phyloP scores from a whole-genome alignment of 2,329 filamentous ascomycete genomes.

The Scedosporium aurantiacum region DNA sequence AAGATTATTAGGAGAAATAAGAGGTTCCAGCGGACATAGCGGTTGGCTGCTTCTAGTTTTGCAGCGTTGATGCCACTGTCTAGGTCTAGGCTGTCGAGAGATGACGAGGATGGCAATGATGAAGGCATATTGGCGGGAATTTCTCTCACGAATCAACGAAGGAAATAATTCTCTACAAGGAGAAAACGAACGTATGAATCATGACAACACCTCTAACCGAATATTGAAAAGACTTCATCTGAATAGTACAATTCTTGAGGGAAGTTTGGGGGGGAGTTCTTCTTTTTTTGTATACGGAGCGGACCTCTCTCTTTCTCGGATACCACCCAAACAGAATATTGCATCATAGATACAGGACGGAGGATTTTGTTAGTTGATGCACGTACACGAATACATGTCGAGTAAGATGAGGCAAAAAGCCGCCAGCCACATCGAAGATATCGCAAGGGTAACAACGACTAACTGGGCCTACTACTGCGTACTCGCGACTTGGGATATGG shows the following conservation, averaged over 20 bases:
- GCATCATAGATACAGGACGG: background rate
- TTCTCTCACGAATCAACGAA: background rate
- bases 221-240: background rate
- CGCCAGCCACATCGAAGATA: background rate
- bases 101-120: slow-evolving; percentile 2
- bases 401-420: background rate
- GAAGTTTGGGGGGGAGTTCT: background rate
- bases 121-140: background rate
- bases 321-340: background rate
- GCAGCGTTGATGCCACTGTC: slow-evolving; percentile 4
- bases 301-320: background rate
- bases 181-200: background rate
- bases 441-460: background rate
- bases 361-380: background rate
- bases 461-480: background rate
- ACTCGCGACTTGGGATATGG: background rate
- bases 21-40: slow-evolving; percentile 6
- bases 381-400: background rate
- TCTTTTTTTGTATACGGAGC: background rate
- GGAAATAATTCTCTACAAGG: background rate
- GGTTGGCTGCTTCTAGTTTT: slow-evolving; percentile 5
- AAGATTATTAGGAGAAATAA: slow-evolving; percentile 5
- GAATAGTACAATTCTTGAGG: background rate
- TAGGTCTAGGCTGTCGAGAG: slow-evolving; percentile 5
- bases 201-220: background rate